Percentiles rank a stretch among this genome's conserved stretches.
Conservation (phyloP, 2,329 filamentous ascomycete species). For the Pseudogymnoascus sp. region DNA sequence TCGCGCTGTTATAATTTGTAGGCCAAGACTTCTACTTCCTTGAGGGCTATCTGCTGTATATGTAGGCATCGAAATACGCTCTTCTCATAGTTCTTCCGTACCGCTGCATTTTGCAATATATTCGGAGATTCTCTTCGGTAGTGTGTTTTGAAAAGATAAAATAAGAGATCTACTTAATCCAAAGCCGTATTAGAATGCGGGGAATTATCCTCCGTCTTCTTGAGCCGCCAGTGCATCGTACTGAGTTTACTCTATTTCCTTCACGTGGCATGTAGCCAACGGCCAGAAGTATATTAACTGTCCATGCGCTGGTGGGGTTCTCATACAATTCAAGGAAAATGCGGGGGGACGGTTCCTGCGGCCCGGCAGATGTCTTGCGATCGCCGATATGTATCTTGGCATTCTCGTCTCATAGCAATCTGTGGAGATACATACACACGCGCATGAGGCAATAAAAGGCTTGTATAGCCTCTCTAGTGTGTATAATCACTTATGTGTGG, state of each 20-base stretch:
- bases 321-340: not conserved
- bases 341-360: not conserved
- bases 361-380: not conserved
- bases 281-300: not conserved
- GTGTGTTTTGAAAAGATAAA: conserved; percentile 1
- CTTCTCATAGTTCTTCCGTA: not conserved
- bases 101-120: not conserved
- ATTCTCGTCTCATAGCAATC: not conserved
- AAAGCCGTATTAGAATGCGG: not conserved
- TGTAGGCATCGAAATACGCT: not conserved
- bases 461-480: not conserved
- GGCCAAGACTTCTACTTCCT: not conserved
- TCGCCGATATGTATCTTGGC: not conserved
- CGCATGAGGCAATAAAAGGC: not conserved
- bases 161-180: not conserved
- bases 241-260: not conserved
- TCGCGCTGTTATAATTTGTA: not conserved
- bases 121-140: not conserved
- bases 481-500: not conserved
- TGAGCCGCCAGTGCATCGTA: not conserved
- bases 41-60: not conserved
- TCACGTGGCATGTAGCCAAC: not conserved
- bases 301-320: not conserved
- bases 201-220: not conserved
- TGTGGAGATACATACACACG: not conserved